Percentiles rank a stretch among this genome's conserved stretches.
These are phyloP conservation scores for Coemansia sp. DNA, from an alignment of 192 early-diverging fungal species.

Conservation along the genomic window DNA sequence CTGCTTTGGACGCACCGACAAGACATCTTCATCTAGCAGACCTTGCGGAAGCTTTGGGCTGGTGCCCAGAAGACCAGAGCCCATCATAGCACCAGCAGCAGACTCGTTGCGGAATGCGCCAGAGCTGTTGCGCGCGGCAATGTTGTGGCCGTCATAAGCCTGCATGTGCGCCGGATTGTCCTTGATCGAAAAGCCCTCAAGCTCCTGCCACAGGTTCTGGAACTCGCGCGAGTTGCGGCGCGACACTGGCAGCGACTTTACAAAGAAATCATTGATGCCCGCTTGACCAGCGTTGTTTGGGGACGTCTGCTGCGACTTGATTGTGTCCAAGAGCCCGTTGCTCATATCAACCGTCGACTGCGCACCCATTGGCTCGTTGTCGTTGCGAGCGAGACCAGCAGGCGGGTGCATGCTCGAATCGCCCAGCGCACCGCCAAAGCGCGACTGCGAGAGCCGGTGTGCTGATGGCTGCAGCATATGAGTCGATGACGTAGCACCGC, in stretches of 20 bases:
- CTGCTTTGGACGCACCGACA: constrained; percentile 14
- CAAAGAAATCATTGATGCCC: constrained; percentile 42
- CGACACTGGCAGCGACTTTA: constrained; percentile 67
- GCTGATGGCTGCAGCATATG: constrained; percentile 1
- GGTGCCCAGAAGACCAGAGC: constrained; percentile 21
- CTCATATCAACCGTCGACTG: constrained; percentile 26
- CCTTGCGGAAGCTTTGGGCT: constrained; percentile 55
- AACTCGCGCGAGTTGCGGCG: constrained; percentile 72
- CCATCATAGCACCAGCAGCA: not conserved
- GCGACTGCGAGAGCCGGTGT: constrained; percentile 43
- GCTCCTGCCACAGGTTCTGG: constrained; percentile 52
- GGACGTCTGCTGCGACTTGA: constrained; percentile 54
- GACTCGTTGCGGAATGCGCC: constrained; percentile 34
- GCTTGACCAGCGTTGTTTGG: constrained; percentile 32
- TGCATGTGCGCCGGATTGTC: constrained; percentile 24
- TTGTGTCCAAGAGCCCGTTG: constrained; percentile 40
- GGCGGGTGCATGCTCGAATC: constrained; percentile 21
- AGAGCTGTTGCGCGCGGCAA: constrained; percentile 36
- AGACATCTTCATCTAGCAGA: constrained; percentile 43
- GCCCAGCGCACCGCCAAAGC: constrained; percentile 35
- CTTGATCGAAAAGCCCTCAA: constrained; percentile 48
- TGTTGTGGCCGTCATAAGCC: constrained; percentile 31
- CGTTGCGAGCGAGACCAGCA: constrained; percentile 16
- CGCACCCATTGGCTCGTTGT: constrained; percentile 11
- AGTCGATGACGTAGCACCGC: not conserved